phyloP scores from a whole-genome alignment of 768 basidiomycete genomes.

The Asterophora parasitica region DNA sequence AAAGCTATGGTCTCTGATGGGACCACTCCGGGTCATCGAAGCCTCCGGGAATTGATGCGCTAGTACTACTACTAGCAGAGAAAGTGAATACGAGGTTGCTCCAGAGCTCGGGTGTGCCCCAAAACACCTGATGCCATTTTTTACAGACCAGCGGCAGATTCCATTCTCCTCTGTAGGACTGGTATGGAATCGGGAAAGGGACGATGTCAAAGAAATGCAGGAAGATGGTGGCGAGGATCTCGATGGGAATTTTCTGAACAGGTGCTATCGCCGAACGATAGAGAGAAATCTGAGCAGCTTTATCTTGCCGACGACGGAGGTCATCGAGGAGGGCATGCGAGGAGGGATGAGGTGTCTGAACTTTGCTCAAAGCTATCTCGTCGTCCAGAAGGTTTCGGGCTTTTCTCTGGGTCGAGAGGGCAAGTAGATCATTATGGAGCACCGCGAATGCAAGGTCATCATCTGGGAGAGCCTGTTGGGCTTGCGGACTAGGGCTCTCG shows the following conservation, averaged over 20 bases:
- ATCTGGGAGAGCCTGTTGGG: no score
- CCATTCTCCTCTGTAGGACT: not conserved
- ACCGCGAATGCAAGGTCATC: not conserved
- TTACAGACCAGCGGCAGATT: slow-evolving; percentile 1
- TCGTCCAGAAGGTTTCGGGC: not conserved
- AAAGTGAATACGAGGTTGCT: not conserved
- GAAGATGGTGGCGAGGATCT: slow-evolving; percentile 6
- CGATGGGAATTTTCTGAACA: slow-evolving; percentile 7
- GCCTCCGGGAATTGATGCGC: no score
- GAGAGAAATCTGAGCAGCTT: not conserved
- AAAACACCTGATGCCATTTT: slow-evolving; percentile 7
- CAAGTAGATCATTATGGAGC: not conserved
- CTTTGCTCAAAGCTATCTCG: no score
- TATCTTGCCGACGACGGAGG: not conserved
- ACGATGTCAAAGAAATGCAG: not conserved
- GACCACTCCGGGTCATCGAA: no score
- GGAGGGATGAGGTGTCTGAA: no score
- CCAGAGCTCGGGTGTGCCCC: slow-evolving; percentile 5
- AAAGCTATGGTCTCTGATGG: no score
- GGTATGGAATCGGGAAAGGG: not conserved
- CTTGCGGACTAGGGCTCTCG: no score
- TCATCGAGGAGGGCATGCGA: not conserved
- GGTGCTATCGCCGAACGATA: slow-evolving; percentile 2
- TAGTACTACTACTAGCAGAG: no score
- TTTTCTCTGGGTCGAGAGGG: not conserved